A percentile compares a stretch with the other conserved stretches of the same genome.
These are phyloP conservation scores for Trametes meyenii DNA, from an alignment of 768 basidiomycete species.

Conservation along the genomic window DNA sequence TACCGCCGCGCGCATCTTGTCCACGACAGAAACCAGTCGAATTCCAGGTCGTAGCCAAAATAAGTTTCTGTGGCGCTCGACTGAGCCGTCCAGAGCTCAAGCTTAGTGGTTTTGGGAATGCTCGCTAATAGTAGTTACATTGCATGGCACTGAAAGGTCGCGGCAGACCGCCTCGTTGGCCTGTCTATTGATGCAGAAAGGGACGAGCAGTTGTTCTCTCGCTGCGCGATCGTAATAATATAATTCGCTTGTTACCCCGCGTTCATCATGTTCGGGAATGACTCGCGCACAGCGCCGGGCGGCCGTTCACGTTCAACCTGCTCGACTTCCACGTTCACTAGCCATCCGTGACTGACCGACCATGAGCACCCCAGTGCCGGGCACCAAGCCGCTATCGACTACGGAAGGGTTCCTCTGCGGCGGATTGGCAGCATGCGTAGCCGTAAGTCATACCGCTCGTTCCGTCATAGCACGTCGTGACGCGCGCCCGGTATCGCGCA, in stretches of 20 bases:
- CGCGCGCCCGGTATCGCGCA: conserved; percentile 31
- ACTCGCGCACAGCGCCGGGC: background rate
- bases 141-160: background rate
- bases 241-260: background rate
- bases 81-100: no score
- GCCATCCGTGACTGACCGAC: background rate
- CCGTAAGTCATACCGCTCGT: conserved; percentile 55
- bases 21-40: no score
- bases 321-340: background rate
- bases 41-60: no score
- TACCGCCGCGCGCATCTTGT: no score
- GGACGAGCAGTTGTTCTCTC: background rate
- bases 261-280: background rate
- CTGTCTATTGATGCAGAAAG: background rate
- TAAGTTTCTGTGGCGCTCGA: no score
- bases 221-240: conserved; percentile 10
- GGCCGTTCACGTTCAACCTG: background rate
- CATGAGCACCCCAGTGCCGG: conserved; percentile 13
- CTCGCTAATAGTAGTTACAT: no score
- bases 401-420: conserved; percentile 87
- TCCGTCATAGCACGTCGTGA: conserved; percentile 15
- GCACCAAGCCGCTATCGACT: conserved; percentile 53
- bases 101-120: no score
- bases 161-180: background rate
- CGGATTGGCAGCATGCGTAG: conserved; percentile 88